phyloP scores from a whole-genome alignment of 2,329 filamentous ascomycete genomes.

The Catunica adiposa region DNA sequence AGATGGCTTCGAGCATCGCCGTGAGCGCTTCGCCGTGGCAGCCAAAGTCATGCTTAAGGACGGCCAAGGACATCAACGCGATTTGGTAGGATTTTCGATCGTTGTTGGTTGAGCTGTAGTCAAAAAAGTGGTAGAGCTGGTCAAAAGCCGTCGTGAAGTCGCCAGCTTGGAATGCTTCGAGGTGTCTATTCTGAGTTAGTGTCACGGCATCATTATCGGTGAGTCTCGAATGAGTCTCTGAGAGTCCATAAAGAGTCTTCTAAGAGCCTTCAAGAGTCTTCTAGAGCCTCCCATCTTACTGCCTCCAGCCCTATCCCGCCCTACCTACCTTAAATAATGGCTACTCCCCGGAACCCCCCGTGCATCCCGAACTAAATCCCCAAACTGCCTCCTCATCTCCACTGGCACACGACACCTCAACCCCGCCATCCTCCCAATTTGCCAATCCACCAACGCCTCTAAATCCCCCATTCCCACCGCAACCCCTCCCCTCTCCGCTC shows the following conservation, averaged over 20 bases:
- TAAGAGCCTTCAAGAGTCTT: neutral
- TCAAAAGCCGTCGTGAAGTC: slow-evolving; percentile 86
- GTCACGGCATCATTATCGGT: neutral
- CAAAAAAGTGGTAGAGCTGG: slow-evolving; percentile 83
- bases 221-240: too few species aligned
- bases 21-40: slow-evolving; percentile 80
- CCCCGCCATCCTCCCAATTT: slow-evolving; percentile 78
- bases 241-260: too few species aligned
- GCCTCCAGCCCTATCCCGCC: neutral
- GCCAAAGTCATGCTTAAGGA: slow-evolving; percentile 88
- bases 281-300: neutral
- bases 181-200: too few species aligned
- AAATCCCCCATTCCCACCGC: slow-evolving; percentile 62
- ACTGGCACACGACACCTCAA: slow-evolving; percentile 63
- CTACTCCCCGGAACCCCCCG: slow-evolving; percentile 49
- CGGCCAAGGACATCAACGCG: slow-evolving; percentile 79
- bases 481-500: slow-evolving; percentile 15
- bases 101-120: slow-evolving; percentile 59
- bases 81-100: slow-evolving; percentile 87
- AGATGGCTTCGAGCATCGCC: slow-evolving; percentile 86
- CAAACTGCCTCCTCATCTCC: slow-evolving; percentile 55
- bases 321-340: slow-evolving; percentile 53
- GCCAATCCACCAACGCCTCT: slow-evolving; percentile 68
- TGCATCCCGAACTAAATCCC: slow-evolving; percentile 44
- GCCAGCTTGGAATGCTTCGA: slow-evolving; percentile 81